A percentile compares a stretch with the other conserved stretches of the same genome.
phyloP scores from a whole-genome alignment of 1,284 basidiomycete genomes.

The Ganoderma lucidum region DNA sequence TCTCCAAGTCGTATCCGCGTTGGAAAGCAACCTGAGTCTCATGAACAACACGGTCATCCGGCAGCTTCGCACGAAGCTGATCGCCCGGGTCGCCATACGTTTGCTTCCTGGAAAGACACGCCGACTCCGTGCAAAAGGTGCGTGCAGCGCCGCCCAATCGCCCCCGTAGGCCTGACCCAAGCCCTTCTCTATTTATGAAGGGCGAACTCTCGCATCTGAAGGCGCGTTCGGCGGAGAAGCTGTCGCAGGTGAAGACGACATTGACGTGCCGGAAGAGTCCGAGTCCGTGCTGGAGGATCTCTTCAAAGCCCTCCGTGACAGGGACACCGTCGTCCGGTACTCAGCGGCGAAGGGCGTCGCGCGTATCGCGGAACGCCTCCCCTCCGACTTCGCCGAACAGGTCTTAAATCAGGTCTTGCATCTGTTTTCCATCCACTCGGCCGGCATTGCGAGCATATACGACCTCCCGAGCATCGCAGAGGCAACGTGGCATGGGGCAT shows the following conservation, averaged over 20 bases:
- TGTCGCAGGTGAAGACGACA: conserved; percentile 50
- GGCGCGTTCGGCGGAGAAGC: not conserved
- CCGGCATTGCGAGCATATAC: conserved; percentile 65
- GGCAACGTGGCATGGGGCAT: conserved; percentile 94
- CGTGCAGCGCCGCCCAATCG: conserved; percentile 18
- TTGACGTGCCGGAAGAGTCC: conserved; percentile 82
- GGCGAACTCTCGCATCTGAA: conserved; percentile 27
- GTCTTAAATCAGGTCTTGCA: conserved; percentile 83
- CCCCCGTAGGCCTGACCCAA: not conserved
- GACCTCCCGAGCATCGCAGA: conserved; percentile 84
- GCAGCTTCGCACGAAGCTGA: conserved; percentile 71
- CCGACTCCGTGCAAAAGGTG: conserved; percentile 52
- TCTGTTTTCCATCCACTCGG: conserved; percentile 72
- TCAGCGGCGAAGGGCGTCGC: conserved; percentile 95
- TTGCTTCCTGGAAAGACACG: conserved; percentile 59
- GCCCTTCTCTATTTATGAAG: conserved; percentile 18
- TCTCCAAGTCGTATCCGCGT: conserved; percentile 50
- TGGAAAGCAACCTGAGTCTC: conserved; percentile 52
- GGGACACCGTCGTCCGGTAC: conserved; percentile 96
- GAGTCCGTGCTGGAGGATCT: conserved; percentile 82
- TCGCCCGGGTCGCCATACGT: conserved; percentile 69
- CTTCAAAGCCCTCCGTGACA: conserved; percentile 83
- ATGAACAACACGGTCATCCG: conserved; percentile 69
- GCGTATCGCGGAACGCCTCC: conserved; percentile 84
- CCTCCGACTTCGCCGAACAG: conserved; percentile 78